These are phyloP conservation scores for Inga laurina DNA, from an alignment of 306 rosid genomes.

Conservation along the genomic window DNA sequence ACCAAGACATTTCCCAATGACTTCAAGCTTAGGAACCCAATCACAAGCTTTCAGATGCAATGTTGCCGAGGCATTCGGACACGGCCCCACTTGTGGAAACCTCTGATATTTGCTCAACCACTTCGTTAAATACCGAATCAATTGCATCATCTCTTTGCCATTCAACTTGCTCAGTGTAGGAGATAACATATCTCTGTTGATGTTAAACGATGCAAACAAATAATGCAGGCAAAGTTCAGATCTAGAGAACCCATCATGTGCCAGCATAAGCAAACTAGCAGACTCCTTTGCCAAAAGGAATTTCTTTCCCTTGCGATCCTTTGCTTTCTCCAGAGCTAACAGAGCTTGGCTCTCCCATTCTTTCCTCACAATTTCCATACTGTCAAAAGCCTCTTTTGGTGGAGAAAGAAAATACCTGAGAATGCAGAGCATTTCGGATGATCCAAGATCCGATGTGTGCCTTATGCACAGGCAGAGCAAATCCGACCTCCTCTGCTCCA, in stretches of 20 bases:
- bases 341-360: too few relatives aligned
- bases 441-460: conserved; percentile 64
- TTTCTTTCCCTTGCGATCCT: conserved; percentile 45
- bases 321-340: conserved; percentile 52
- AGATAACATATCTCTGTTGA: conserved; percentile 52
- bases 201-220: conserved; percentile 64
- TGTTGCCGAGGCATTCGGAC: conserved; percentile 41
- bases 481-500: conserved; percentile 58
- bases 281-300: conserved; percentile 61
- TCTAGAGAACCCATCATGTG: conserved; percentile 71
- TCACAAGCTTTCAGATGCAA: conserved; percentile 69
- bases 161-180: conserved; percentile 65
- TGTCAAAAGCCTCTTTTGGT: too few relatives aligned
- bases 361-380: too few relatives aligned
- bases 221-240: conserved; percentile 78
- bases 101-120: conserved; percentile 56
- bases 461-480: conserved; percentile 68
- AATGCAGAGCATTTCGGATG: conserved; percentile 29
- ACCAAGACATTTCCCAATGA: conserved; percentile 57
- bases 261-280: conserved; percentile 77
- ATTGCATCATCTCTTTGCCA: conserved; percentile 71
- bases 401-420: too few relatives aligned
- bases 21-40: conserved; percentile 85
- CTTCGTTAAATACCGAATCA: conserved; percentile 28
- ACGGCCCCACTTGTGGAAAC: conserved; percentile 77